A percentile compares a stretch with the other conserved stretches of the same genome.
phyloP scores from a whole-genome alignment of 768 basidiomycete genomes.

The Amanita subjunquillea region DNA sequence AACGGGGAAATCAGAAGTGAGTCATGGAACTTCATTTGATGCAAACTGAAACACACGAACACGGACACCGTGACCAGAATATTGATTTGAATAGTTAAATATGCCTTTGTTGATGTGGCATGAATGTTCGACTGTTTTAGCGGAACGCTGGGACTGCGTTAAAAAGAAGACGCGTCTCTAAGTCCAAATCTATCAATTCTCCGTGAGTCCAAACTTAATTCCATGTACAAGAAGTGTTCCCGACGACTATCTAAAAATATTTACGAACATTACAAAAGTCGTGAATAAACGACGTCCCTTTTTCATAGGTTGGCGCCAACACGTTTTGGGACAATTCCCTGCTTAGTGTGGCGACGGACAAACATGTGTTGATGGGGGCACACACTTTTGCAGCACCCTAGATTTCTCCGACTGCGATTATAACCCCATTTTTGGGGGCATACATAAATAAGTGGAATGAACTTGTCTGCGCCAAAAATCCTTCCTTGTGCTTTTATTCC shows the following conservation, averaged over 20 bases:
- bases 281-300: neutral
- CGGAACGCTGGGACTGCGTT: too few species aligned
- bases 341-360: neutral
- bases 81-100: too few species aligned
- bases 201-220: too few species aligned
- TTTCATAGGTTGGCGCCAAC: neutral
- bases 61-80: neutral
- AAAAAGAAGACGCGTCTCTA: too few species aligned
- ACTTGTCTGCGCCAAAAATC: too few species aligned
- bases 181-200: too few species aligned
- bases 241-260: too few species aligned
- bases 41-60: neutral
- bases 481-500: neutral
- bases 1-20: neutral
- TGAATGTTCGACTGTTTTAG: too few species aligned
- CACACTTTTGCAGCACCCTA: neutral
- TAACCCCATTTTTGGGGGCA: neutral
- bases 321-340: neutral
- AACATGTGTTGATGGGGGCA: constrained; percentile 1
- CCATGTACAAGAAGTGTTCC: neutral
- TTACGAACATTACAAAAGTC: too few species aligned
- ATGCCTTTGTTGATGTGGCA: too few species aligned
- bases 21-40: neutral
- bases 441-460: neutral
- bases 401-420: neutral